These are phyloP conservation scores for Galeopsis tetrahit DNA, from an alignment of 257 asterid species.

Conservation along the genomic window DNA sequence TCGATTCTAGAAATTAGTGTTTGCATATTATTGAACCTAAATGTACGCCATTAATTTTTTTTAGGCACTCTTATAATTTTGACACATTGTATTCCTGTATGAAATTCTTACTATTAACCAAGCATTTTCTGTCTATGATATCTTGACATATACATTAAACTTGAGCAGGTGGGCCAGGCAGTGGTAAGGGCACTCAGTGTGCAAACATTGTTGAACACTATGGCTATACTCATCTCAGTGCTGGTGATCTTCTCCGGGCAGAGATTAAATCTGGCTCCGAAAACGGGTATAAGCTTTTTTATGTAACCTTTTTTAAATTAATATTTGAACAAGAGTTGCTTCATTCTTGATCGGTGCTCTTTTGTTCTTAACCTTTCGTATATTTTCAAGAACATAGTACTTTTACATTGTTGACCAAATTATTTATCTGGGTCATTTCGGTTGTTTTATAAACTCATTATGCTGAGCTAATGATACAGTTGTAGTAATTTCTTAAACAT, in stretches of 20 bases:
- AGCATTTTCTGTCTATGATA: neutral
- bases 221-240: conserved; percentile 94
- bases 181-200: conserved; percentile 99
- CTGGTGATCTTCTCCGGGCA: conserved; percentile 97
- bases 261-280: conserved; percentile 77
- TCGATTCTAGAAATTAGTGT: neutral
- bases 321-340: conserved; percentile 27
- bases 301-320: neutral
- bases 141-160: conserved; percentile 28
- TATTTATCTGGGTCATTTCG: conserved; percentile 12
- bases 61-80: conserved; percentile 46
- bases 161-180: conserved; percentile 93
- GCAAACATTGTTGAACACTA: conserved; percentile 77
- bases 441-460: neutral
- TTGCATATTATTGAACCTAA: neutral
- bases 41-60: neutral
- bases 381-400: neutral
- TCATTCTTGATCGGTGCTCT: conserved; percentile 25
- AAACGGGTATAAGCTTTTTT: conserved; percentile 45
- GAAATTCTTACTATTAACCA: neutral
- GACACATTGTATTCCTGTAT: conserved; percentile 14
- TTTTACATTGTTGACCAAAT: neutral
- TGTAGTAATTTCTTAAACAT: neutral
- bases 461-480: neutral
- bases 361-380: conserved; percentile 6